These are phyloP conservation scores for Akebia trifoliata DNA, from an alignment of 164 flowering plant species.

Conservation along the genomic window DNA sequence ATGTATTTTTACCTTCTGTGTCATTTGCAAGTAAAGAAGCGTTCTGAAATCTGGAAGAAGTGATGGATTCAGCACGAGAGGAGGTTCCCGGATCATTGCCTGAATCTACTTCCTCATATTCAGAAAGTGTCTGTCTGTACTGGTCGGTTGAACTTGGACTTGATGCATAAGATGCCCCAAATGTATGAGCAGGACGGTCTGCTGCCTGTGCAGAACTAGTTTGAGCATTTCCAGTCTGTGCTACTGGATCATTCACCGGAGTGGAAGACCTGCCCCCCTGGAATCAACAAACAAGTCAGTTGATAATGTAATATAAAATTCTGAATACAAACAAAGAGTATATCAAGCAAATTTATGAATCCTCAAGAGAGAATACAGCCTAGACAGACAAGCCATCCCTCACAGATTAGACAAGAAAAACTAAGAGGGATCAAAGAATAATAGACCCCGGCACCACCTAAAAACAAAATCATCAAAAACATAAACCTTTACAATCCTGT, in stretches of 20 bases:
- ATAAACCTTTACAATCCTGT: too few species aligned
- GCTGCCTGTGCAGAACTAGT: slow-evolving; percentile 22
- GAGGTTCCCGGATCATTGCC: slow-evolving; percentile 26
- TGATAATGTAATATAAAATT: too few species aligned
- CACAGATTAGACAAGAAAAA: too few species aligned
- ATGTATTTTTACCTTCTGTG: slow-evolving; percentile 29
- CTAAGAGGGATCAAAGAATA: too few species aligned
- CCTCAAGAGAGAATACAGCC: too few species aligned
- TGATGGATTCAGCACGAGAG: slow-evolving; percentile 19
- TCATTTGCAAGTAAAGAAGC: slow-evolving; percentile 21
- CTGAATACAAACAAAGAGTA: too few species aligned
- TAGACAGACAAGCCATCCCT: too few species aligned
- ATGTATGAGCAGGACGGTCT: too few species aligned
- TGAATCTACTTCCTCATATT: slow-evolving; percentile 43
- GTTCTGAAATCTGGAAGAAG: slow-evolving; percentile 19
- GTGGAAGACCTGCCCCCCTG: slow-evolving; percentile 49
- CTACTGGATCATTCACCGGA: slow-evolving; percentile 27
- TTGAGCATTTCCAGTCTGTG: slow-evolving; percentile 25
- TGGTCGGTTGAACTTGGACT: slow-evolving; percentile 38
- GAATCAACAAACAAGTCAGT: slow-evolving; percentile 11
- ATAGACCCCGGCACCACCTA: too few species aligned
- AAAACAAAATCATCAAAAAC: too few species aligned
- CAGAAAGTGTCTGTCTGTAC: slow-evolving; percentile 37
- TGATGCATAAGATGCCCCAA: slow-evolving; percentile 38
- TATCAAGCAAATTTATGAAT: too few species aligned